phyloP scores from a whole-genome alignment of 2,329 filamentous ascomycete species.

The Talaromyces sp. region DNA sequence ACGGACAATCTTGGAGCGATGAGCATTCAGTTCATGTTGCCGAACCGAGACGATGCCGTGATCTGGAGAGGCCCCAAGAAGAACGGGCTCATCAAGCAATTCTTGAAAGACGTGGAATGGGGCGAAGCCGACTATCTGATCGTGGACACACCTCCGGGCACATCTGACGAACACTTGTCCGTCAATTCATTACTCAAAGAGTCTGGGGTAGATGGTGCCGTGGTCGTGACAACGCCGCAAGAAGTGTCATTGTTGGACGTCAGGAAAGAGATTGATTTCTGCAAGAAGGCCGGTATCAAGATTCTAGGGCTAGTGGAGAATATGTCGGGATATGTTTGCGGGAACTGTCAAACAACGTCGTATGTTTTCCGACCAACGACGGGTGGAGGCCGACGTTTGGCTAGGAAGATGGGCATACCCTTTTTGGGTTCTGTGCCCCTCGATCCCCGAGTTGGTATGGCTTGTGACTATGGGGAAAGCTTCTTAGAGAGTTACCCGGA shows the following conservation, averaged over 20 bases:
- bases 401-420: slow-evolving; percentile 80
- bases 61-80: slow-evolving; percentile 99
- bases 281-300: slow-evolving; percentile 84
- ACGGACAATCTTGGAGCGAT: slow-evolving; percentile 91
- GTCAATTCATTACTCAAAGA: slow-evolving; percentile 91
- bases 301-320: slow-evolving; percentile 93
- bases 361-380: slow-evolving; percentile 92
- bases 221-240: slow-evolving; percentile 91
- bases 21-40: slow-evolving; percentile 98
- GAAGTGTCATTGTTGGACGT: slow-evolving; percentile 91
- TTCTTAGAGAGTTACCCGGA: slow-evolving; percentile 94
- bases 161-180: slow-evolving; percentile 89
- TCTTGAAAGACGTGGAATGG: slow-evolving; percentile 97
- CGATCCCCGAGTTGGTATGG: slow-evolving; percentile 91
- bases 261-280: slow-evolving; percentile 96
- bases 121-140: slow-evolving; percentile 89
- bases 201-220: slow-evolving; percentile 86
- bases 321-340: slow-evolving; percentile 96
- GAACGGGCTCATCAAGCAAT: slow-evolving; percentile 97
- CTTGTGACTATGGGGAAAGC: slow-evolving; percentile 95
- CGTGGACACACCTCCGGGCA: slow-evolving; percentile 93
- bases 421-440: slow-evolving; percentile 88
- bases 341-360: slow-evolving; percentile 74
- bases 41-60: slow-evolving; percentile 86
- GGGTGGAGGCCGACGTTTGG: slow-evolving; percentile 75